Percentiles rank a stretch among this genome's conserved stretches.
Evolutionary conservation across 1,139 yeast genomes (phyloP).

Genomic region (Taphrina deformans): DNA sequence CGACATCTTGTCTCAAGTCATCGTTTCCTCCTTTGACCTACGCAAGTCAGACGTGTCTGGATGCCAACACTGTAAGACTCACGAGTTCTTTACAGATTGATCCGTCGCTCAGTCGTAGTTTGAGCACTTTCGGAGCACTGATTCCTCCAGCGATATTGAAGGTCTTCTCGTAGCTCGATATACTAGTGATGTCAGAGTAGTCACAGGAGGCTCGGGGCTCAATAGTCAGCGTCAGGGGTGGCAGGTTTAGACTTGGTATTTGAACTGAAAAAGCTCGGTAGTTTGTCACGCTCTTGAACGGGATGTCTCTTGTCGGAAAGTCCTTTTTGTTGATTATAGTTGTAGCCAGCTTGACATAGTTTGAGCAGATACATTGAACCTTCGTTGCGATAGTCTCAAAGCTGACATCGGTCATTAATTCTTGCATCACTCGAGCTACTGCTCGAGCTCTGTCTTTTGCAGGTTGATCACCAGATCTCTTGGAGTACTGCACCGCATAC

Average conservation of each 20-base stretch:
- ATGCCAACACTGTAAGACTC: slow-evolving; percentile 3
- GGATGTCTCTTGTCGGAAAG: slow-evolving; percentile 4
- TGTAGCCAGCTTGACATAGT: slow-evolving; percentile 12
- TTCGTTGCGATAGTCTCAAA: background rate
- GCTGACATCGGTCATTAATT: background rate
- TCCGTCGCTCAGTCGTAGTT: slow-evolving; percentile 33
- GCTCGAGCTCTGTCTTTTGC: slow-evolving; percentile 19
- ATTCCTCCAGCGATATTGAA: slow-evolving; percentile 73
- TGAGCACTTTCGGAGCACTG: slow-evolving; percentile 51
- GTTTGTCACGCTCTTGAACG: slow-evolving; percentile 7
- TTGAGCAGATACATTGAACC: background rate
- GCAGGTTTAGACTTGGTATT: slow-evolving; percentile 54
- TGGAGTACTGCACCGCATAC: slow-evolving; percentile 45
- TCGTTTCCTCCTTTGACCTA: slow-evolving; percentile 74
- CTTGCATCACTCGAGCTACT: background rate
- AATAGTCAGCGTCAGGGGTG: slow-evolving; percentile 66
- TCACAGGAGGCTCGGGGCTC: slow-evolving; percentile 51
- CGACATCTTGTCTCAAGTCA: slow-evolving; percentile 90
- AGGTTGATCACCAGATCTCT: slow-evolving; percentile 11
- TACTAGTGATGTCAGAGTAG: slow-evolving; percentile 55
- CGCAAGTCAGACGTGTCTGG: background rate
- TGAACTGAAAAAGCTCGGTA: slow-evolving; percentile 17
- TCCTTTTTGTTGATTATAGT: background rate
- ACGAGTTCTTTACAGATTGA: slow-evolving; percentile 37
- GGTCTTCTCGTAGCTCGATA: slow-evolving; percentile 51